phyloP scores from a whole-genome alignment of 768 basidiomycete genomes.

The Suillus occidentalis region DNA sequence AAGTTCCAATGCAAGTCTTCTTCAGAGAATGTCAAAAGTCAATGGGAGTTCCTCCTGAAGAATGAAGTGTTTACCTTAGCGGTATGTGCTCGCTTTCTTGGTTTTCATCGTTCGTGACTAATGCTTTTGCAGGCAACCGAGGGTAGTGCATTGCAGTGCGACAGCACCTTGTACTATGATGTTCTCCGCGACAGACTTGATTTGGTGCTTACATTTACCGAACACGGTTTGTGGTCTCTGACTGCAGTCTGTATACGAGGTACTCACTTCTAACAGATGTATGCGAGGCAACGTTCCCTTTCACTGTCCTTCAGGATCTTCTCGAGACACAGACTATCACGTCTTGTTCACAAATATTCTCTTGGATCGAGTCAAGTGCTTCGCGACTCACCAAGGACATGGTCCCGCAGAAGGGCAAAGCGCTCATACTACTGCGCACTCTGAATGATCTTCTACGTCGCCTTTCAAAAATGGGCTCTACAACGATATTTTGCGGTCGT shows the following conservation, averaged over 20 bases:
- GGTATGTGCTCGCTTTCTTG: slow-evolving; percentile 41
- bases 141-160: slow-evolving; percentile 58
- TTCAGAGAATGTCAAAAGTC: slow-evolving; percentile 61
- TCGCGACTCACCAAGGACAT: slow-evolving; percentile 71
- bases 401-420: slow-evolving; percentile 87
- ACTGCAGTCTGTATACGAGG: not conserved
- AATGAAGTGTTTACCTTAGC: slow-evolving; percentile 72
- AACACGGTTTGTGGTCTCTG: slow-evolving; percentile 54
- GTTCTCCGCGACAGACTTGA: slow-evolving; percentile 65
- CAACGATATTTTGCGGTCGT: slow-evolving; percentile 85
- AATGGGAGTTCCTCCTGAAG: slow-evolving; percentile 75
- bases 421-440: slow-evolving; percentile 78
- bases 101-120: not conserved
- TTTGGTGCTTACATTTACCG: slow-evolving; percentile 72
- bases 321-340: slow-evolving; percentile 83
- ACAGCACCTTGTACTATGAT: slow-evolving; percentile 57
- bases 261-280: slow-evolving; percentile 48
- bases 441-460: slow-evolving; percentile 86
- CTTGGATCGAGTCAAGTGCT: slow-evolving; percentile 80
- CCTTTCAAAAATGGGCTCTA: slow-evolving; percentile 81
- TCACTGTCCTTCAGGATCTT: slow-evolving; percentile 75
- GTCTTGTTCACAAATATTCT: slow-evolving; percentile 85
- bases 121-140: slow-evolving; percentile 54
- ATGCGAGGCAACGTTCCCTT: slow-evolving; percentile 75
- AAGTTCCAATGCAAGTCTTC: slow-evolving; percentile 44